Evolutionary conservation across 345 rosid species (phyloP).

Genomic region (Arabidopsis thaliana): TAIR10.1 NC_003075.7:17414001-17414500

Average conservation of each 20-base stretch:
- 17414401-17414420: slow-evolving; percentile 20
- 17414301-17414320: slow-evolving; percentile 70
- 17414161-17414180: slow-evolving; percentile 27
- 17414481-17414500: slow-evolving; percentile 4
- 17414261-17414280: background rate
- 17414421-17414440: slow-evolving; percentile 35
- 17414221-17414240: slow-evolving; percentile 42
- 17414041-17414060: slow-evolving; percentile 23
- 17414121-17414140: background rate
- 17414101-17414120: background rate
- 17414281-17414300: slow-evolving; percentile 40
- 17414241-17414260: slow-evolving; percentile 44
- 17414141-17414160: slow-evolving; percentile 12
- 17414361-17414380: slow-evolving; percentile 39
- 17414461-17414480: slow-evolving; percentile 2
- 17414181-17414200: slow-evolving; percentile 35
- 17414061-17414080: slow-evolving; percentile 39
- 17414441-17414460: slow-evolving; percentile 25
- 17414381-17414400: slow-evolving; percentile 9
- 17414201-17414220: slow-evolving; percentile 48
- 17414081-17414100: slow-evolving; percentile 35
- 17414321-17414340: slow-evolving; percentile 68
- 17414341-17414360: slow-evolving; percentile 62
- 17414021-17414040: slow-evolving; percentile 56
- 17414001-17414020: slow-evolving; percentile 31